Evolutionary conservation across 345 rosid genomes (phyloP).

Genomic region (Hibiscus syriacus): DNA sequence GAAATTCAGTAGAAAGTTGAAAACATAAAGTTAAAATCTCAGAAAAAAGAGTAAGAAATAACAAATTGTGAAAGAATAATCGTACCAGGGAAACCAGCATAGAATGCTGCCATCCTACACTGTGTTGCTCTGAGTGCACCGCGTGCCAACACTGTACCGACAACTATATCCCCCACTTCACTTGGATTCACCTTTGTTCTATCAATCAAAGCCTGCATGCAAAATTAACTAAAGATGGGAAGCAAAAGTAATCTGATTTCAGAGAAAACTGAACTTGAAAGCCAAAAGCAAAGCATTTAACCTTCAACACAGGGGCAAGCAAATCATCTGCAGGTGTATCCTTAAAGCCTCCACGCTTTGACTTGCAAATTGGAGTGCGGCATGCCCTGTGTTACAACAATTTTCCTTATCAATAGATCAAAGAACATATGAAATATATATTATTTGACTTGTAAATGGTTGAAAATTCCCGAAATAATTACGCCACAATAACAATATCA

Average conservation of each 20-base stretch:
- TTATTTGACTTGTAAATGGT: neutral
- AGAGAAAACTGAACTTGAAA: neutral
- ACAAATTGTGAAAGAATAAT: too few species aligned
- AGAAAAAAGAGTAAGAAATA: too few species aligned
- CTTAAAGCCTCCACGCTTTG: constrained; percentile 90
- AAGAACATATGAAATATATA: neutral
- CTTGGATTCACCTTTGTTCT: constrained; percentile 63
- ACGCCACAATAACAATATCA: constrained; percentile 89
- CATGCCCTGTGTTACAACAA: constrained; percentile 44
- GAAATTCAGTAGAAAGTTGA: neutral
- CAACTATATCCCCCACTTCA: constrained; percentile 89
- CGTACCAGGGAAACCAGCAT: constrained; percentile 92
- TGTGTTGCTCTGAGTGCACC: constrained; percentile 77
- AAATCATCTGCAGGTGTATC: constrained; percentile 83
- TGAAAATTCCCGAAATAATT: constrained; percentile 12
- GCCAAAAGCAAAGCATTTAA: constrained; percentile 17
- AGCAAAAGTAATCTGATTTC: neutral
- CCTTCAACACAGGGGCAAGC: constrained; percentile 81
- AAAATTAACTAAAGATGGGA: neutral
- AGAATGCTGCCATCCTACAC: constrained; percentile 88
- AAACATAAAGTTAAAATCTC: neutral
- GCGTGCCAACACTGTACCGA: constrained; percentile 85
- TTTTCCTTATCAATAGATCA: too few species aligned
- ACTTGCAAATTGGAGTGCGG: constrained; percentile 84
- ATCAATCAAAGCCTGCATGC: constrained; percentile 59